phyloP scores from a whole-genome alignment of 2,329 filamentous ascomycete species.

The Exophiala spinifera region DNA sequence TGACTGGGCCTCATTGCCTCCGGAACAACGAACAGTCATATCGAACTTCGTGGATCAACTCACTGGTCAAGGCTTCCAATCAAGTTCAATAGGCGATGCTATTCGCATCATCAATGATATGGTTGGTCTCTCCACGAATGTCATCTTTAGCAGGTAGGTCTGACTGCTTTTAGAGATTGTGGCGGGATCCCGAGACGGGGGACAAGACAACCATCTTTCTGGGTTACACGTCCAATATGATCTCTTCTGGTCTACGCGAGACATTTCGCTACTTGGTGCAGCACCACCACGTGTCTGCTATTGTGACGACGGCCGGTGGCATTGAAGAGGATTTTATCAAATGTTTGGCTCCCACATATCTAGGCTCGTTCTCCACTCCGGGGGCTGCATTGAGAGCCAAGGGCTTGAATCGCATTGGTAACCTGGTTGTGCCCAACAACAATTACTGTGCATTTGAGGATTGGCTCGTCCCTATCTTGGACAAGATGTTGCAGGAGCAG shows the following conservation, averaged over 20 bases:
- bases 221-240: slow-evolving; percentile 95
- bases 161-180: slow-evolving; percentile 60
- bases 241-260: slow-evolving; percentile 90
- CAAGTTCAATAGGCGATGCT: slow-evolving; percentile 77
- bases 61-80: slow-evolving; percentile 82
- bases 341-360: slow-evolving; percentile 89
- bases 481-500: slow-evolving; percentile 90
- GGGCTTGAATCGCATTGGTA: slow-evolving; percentile 93
- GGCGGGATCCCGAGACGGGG: slow-evolving; percentile 74
- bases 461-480: slow-evolving; percentile 94
- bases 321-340: slow-evolving; percentile 99
- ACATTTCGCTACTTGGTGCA: slow-evolving; percentile 89
- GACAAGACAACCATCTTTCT: slow-evolving; percentile 90
- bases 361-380: slow-evolving; percentile 75
- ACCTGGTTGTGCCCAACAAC: slow-evolving; percentile 89
- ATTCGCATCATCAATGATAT: slow-evolving; percentile 92
- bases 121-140: slow-evolving; percentile 52
- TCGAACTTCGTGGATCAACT: slow-evolving; percentile 80
- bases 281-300: slow-evolving; percentile 85
- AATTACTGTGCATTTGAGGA: slow-evolving; percentile 99
- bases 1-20: slow-evolving; percentile 81
- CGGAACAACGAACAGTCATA: slow-evolving; percentile 71
- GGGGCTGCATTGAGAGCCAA: slow-evolving; percentile 76
- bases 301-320: slow-evolving; percentile 93
- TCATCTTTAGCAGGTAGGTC: slow-evolving; percentile 3